These are phyloP conservation scores for Ogataea methanolica DNA, from an alignment of 805 yeast genomes.

Conservation along the genomic window DNA sequence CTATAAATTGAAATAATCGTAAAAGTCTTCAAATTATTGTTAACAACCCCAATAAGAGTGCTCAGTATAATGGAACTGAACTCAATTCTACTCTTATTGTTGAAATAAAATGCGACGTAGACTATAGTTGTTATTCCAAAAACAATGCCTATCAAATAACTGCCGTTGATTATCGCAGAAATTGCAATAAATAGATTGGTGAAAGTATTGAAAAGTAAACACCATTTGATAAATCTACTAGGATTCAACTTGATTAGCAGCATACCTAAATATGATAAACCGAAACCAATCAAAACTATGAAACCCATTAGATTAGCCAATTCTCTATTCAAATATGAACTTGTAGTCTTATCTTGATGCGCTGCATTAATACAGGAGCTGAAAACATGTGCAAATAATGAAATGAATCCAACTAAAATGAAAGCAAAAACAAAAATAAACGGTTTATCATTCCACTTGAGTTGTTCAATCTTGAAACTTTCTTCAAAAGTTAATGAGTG, in stretches of 20 bases:
- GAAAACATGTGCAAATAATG: conserved; percentile 5
- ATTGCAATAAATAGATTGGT: conserved; percentile 70
- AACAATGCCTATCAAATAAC: conserved; percentile 74
- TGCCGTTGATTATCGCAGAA: conserved; percentile 59
- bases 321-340: background rate
- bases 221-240: background rate
- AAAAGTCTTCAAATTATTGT: conserved; percentile 61
- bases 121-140: conserved; percentile 32
- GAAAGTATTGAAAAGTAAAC: conserved; percentile 25
- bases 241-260: background rate
- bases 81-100: conserved; percentile 20
- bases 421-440: conserved; percentile 47
- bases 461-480: conserved; percentile 59
- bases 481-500: conserved; percentile 49
- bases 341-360: conserved; percentile 29
- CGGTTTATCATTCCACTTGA: conserved; percentile 66
- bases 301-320: background rate
- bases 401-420: conserved; percentile 12
- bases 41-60: conserved; percentile 66
- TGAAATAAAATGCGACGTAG: conserved; percentile 15
- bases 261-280: background rate
- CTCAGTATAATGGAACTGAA: conserved; percentile 25
- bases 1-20: conserved; percentile 30
- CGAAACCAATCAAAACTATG: background rate
- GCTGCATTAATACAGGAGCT: conserved; percentile 6